Percentiles rank a stretch among this genome's conserved stretches.
Evolutionary conservation across 495 filamentous ascomycete species (phyloP).

Genomic region (Podospora comata): DNA sequence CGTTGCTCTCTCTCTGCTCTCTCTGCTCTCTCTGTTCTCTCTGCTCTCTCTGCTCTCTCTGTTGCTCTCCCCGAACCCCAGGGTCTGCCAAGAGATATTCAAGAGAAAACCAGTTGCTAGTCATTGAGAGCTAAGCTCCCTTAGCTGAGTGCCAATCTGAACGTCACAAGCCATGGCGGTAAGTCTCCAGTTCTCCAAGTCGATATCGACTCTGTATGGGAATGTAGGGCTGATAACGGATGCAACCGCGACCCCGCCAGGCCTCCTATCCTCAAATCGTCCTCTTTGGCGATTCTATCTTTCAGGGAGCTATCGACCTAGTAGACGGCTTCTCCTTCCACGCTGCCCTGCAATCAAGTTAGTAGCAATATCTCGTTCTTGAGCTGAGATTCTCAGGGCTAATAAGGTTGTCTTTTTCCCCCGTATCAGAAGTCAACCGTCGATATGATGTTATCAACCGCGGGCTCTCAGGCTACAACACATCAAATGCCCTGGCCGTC

Average conservation of each 20-base stretch:
- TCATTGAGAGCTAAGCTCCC: not conserved
- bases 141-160: not conserved
- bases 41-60: not conserved
- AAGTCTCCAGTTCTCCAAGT: slow-evolving; percentile 10
- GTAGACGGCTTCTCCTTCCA: slow-evolving; percentile 66
- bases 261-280: slow-evolving; percentile 61
- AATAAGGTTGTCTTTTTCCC: not conserved
- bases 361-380: slow-evolving; percentile 7
- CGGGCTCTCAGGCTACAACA: slow-evolving; percentile 50
- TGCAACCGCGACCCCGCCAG: slow-evolving; percentile 21
- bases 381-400: not conserved
- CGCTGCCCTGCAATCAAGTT: slow-evolving; percentile 68
- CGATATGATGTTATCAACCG: slow-evolving; percentile 50
- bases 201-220: not conserved
- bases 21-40: not conserved
- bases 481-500: slow-evolving; percentile 43
- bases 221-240: slow-evolving; percentile 19
- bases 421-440: slow-evolving; percentile 39
- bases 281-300: slow-evolving; percentile 80
- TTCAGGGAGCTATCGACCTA: slow-evolving; percentile 58
- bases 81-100: slow-evolving; percentile 8
- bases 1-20: not conserved
- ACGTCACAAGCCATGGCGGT: slow-evolving; percentile 24
- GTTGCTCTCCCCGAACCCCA: not conserved
- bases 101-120: not conserved